phyloP scores from a whole-genome alignment of 1,284 basidiomycete genomes.

The Pholiota adiposa region DNA sequence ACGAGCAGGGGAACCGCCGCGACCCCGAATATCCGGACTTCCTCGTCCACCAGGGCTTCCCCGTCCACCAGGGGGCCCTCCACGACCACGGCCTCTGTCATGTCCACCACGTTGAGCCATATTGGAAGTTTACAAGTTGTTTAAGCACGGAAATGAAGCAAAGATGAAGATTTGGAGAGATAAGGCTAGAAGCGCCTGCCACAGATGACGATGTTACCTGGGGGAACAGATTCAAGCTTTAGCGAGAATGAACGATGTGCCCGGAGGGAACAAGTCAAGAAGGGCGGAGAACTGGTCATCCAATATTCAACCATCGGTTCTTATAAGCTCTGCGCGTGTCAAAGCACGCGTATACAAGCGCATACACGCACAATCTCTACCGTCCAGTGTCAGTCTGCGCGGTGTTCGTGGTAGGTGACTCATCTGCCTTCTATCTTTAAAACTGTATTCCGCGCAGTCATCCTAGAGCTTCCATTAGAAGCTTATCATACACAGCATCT shows the following conservation, averaged over 20 bases:
- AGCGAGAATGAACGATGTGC: conserved; percentile 24
- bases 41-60: conserved; percentile 32
- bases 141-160: background rate
- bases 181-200: background rate
- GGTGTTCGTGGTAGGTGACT: too few relatives aligned
- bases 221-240: conserved; percentile 26
- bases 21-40: conserved; percentile 25
- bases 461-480: too few relatives aligned
- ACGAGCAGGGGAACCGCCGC: conserved; percentile 29
- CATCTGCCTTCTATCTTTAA: too few relatives aligned
- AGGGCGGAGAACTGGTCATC: conserved; percentile 15
- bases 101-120: conserved; percentile 36
- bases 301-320: background rate
- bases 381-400: background rate
- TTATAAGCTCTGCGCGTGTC: background rate
- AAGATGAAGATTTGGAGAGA: conserved; percentile 2
- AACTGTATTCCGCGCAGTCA: too few relatives aligned
- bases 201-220: conserved; percentile 25
- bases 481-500: too few relatives aligned
- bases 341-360: conserved; percentile 1
- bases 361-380: background rate
- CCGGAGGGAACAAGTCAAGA: conserved; percentile 27
- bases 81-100: conserved; percentile 37
- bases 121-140: conserved; percentile 2
- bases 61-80: conserved; percentile 31